Evolutionary conservation across 257 asterid genomes (phyloP).

Genomic region (Primulina eburnea): DNA sequence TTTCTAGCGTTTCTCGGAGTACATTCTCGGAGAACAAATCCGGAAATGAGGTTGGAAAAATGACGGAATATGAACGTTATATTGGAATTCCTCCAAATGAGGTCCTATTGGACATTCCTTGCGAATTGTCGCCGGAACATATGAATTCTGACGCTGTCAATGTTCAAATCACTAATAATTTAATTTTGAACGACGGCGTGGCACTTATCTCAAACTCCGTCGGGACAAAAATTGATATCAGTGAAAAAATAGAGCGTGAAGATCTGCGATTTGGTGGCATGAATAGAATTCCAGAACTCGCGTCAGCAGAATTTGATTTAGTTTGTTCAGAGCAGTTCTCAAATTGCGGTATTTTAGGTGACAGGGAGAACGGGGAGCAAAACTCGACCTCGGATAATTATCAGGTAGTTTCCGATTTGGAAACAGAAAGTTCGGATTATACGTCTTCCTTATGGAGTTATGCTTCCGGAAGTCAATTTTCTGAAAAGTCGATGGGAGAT

Average conservation of each 20-base stretch:
- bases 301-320: conserved; percentile 44
- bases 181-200: conserved; percentile 30
- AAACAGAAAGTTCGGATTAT: conserved; percentile 50
- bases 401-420: conserved; percentile 48
- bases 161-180: conserved; percentile 4
- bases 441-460: conserved; percentile 56
- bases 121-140: conserved; percentile 19
- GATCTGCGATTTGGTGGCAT: conserved; percentile 20
- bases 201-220: conserved; percentile 27
- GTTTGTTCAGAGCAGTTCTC: conserved; percentile 79
- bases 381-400: conserved; percentile 52
- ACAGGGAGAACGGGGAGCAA: conserved; percentile 32
- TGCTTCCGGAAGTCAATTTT: conserved; percentile 88
- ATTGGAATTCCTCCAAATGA: conserved; percentile 29
- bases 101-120: conserved; percentile 25
- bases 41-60: conserved; percentile 20
- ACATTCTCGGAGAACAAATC: conserved; percentile 22
- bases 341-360: conserved; percentile 31
- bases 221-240: conserved; percentile 24
- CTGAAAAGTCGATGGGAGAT: conserved; percentile 57
- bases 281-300: conserved; percentile 21
- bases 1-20: conserved; percentile 38
- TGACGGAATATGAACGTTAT: conserved; percentile 28
- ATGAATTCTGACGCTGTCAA: conserved; percentile 27
- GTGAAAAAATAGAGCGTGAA: conserved; percentile 31